Percentiles rank a stretch among this genome's conserved stretches.
phyloP scores from a whole-genome alignment of 2,329 filamentous ascomycete species.

The Ascosphaera acerosa region DNA sequence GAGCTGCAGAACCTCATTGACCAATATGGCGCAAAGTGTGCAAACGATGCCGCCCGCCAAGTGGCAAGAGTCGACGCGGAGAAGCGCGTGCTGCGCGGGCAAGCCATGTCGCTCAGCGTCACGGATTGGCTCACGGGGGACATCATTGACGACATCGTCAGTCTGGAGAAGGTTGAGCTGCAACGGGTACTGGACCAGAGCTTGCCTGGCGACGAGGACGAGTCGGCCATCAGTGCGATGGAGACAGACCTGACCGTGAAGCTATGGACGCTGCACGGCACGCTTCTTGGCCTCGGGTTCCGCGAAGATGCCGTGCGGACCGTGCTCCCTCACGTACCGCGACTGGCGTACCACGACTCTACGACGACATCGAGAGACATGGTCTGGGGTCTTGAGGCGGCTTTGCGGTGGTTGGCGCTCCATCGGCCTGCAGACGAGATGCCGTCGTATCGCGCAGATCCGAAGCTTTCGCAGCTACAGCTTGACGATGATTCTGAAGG shows the following conservation, averaged over 20 bases:
- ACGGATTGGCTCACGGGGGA: slow-evolving; percentile 60
- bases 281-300: slow-evolving; percentile 44
- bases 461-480: slow-evolving; percentile 5
- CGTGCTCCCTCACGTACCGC: slow-evolving; percentile 39
- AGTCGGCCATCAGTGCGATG: slow-evolving; percentile 20
- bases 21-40: slow-evolving; percentile 53
- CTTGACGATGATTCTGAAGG: not conserved
- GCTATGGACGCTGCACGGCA: slow-evolving; percentile 63
- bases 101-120: slow-evolving; percentile 45
- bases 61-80: slow-evolving; percentile 61
- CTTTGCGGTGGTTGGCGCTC: slow-evolving; percentile 71
- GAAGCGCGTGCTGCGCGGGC: slow-evolving; percentile 50
- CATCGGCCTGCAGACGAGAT: slow-evolving; percentile 44
- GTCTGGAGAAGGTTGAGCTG: slow-evolving; percentile 26
- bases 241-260: slow-evolving; percentile 60
- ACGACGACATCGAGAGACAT: slow-evolving; percentile 31
- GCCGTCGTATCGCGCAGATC: slow-evolving; percentile 36
- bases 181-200: slow-evolving; percentile 13
- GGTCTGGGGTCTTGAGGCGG: slow-evolving; percentile 69
- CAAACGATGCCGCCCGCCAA: slow-evolving; percentile 54
- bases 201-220: slow-evolving; percentile 8
- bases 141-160: slow-evolving; percentile 50
- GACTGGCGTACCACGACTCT: slow-evolving; percentile 37
- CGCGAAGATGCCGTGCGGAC: slow-evolving; percentile 34
- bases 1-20: slow-evolving; percentile 74